These are phyloP conservation scores for Hirsutella thompsonii DNA, from an alignment of 2,329 filamentous ascomycete genomes.

Conservation along the genomic window DNA sequence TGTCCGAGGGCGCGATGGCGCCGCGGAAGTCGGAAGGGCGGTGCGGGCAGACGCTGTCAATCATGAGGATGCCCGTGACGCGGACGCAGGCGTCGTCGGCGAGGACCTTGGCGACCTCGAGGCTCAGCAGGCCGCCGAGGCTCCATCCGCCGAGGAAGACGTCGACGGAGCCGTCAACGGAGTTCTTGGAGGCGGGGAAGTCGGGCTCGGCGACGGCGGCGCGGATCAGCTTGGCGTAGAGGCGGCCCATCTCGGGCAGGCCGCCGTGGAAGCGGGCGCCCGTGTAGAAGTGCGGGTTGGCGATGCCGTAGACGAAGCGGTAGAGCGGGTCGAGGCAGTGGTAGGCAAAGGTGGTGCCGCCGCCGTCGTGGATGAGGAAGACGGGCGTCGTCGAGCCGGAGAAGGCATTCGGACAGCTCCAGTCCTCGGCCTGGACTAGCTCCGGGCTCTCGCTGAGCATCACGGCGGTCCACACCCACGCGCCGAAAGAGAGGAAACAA, in stretches of 20 bases:
- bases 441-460: slow-evolving; percentile 16
- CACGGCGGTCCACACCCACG: too few relatives aligned
- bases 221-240: slow-evolving; percentile 35
- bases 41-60: slow-evolving; percentile 34
- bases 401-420: slow-evolving; percentile 9
- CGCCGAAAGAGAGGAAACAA: too few relatives aligned
- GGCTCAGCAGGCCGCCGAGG: slow-evolving; percentile 35
- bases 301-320: slow-evolving; percentile 39
- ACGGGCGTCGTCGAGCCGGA: slow-evolving; percentile 26
- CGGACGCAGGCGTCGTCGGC: slow-evolving; percentile 20
- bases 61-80: slow-evolving; percentile 36
- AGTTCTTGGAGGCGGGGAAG: slow-evolving; percentile 15
- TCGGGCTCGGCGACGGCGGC: slow-evolving; percentile 16
- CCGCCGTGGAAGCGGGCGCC: slow-evolving; percentile 36
- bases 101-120: slow-evolving; percentile 35
- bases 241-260: slow-evolving; percentile 38
- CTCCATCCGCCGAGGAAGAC: slow-evolving; percentile 45
- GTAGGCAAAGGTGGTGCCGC: slow-evolving; percentile 46
- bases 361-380: slow-evolving; percentile 47
- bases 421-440: slow-evolving; percentile 20
- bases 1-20: slow-evolving; percentile 6
- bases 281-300: slow-evolving; percentile 38
- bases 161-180: slow-evolving; percentile 16
- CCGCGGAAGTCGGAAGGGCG: slow-evolving; percentile 1
- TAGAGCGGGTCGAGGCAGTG: slow-evolving; percentile 35